Conservation (phyloP, 2,329 filamentous ascomycete genomes). For the Penicillium sp. region DNA sequence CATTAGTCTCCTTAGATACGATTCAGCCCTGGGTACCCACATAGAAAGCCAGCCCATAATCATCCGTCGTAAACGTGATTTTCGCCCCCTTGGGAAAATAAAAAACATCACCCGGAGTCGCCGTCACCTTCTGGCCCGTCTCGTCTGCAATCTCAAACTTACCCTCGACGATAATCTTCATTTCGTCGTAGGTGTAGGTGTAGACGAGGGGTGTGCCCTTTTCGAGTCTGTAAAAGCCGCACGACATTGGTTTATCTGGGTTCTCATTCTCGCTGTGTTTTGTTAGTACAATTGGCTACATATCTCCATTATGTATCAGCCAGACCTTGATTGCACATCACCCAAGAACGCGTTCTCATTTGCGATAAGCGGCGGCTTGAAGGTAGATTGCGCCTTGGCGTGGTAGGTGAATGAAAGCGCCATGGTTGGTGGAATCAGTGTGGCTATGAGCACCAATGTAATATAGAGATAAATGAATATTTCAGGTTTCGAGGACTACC, state of each 20-base stretch:
- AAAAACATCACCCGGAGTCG: slow-evolving; percentile 63
- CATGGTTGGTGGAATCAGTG: slow-evolving; percentile 28
- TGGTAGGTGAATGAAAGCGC: slow-evolving; percentile 52
- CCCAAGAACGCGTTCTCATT: slow-evolving; percentile 68
- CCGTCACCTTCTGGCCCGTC: slow-evolving; percentile 59
- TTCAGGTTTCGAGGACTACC: background rate
- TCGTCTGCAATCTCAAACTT: slow-evolving; percentile 64
- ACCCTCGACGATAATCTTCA: slow-evolving; percentile 71
- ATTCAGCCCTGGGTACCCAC: slow-evolving; percentile 28
- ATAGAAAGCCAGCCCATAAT: slow-evolving; percentile 62
- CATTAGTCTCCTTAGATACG: slow-evolving; percentile 1
- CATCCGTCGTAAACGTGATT: slow-evolving; percentile 64
- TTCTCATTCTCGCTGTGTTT: slow-evolving; percentile 51
- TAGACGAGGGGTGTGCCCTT: slow-evolving; percentile 67
- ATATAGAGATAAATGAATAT: background rate
- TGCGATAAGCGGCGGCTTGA: slow-evolving; percentile 64
- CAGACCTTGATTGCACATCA: slow-evolving; percentile 57
- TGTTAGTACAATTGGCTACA: background rate
- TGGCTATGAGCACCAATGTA: background rate
- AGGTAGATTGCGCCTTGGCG: slow-evolving; percentile 57
- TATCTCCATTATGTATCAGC: background rate
- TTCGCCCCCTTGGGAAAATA: slow-evolving; percentile 65
- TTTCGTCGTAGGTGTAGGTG: slow-evolving; percentile 69
- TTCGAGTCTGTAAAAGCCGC: slow-evolving; percentile 66
- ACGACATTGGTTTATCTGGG: slow-evolving; percentile 59